Evolutionary conservation across 2,329 filamentous ascomycete genomes (phyloP), one percentile per base, ranked within the genome.

Genomic region (Cytospora piceae): DNA sequence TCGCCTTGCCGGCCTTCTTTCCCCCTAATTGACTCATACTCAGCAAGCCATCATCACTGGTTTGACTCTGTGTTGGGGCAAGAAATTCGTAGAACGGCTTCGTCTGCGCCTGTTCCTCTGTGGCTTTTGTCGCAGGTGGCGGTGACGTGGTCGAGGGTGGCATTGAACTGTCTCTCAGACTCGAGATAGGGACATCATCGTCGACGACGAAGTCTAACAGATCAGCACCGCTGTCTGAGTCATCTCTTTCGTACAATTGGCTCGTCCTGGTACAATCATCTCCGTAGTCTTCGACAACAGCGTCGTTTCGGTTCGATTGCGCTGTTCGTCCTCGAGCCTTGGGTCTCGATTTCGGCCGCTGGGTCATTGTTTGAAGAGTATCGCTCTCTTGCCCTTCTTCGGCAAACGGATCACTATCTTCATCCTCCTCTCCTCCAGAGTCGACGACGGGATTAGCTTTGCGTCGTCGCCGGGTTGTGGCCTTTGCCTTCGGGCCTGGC

Each of bases 191-290:
- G 9, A 52, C 65, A 34, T 87, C 75, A 74, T 87, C 75, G 69
- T 79, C 74, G 72, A 88, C 79, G 71, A 91, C 73, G 76, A 91
- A 83, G 77, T 87, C 78, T 70, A 85, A 64, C 17, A 87, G 73
- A 69, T 86, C 84, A 54, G 75, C 78, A 15, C 81, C 82, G 65
- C 78, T 77, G 65, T 85, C 83, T 0, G 80, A 83, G 17, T 78
- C 82, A 68, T 81, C 79, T 22, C 76, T 79, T 58, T 81, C 79
- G 65, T 80, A 73, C 64, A 80, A 68, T 68, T 84, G 82, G 68
- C 81, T 83, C 17, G 81, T 81, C 27, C 81, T 76, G 62, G 78
- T 80, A 69, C 83, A 84, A 66, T 85, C 83, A 66, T 85, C 83
- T 20, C 82, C 83, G 24, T 78, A 57, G 57, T 83, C 82, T 58